These are phyloP conservation scores for Crithidia sp. DNA, from an alignment of 208 protist species.

Conservation along the genomic window DNA sequence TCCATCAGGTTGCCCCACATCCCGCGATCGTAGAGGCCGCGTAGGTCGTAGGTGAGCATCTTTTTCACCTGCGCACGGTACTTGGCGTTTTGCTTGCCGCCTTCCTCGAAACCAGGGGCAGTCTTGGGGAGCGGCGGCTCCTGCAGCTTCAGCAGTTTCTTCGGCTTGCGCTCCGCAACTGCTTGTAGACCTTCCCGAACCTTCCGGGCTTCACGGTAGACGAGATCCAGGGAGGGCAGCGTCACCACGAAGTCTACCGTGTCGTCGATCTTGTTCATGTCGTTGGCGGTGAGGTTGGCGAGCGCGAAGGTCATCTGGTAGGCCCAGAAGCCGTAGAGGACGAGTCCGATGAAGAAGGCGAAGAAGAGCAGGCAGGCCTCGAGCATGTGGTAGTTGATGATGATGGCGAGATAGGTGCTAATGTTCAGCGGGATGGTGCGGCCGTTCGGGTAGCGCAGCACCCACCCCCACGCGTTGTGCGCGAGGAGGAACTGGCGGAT, in stretches of 20 bases:
- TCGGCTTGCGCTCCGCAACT: slow-evolving; percentile 61
- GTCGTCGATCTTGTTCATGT: slow-evolving; percentile 90
- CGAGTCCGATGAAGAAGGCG: slow-evolving; percentile 63
- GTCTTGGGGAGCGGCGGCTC: slow-evolving; percentile 51
- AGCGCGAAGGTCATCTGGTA: slow-evolving; percentile 86
- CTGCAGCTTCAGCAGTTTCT: slow-evolving; percentile 41
- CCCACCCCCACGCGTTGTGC: slow-evolving; percentile 70
- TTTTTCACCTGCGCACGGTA: slow-evolving; percentile 72
- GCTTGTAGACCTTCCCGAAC: slow-evolving; percentile 54
- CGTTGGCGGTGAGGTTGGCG: slow-evolving; percentile 86
- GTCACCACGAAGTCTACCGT: slow-evolving; percentile 57
- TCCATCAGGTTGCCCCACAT: slow-evolving; percentile 75
- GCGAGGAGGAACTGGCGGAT: slow-evolving; percentile 66
- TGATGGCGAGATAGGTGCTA: slow-evolving; percentile 67
- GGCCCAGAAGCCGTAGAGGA: slow-evolving; percentile 81
- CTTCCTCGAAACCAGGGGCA: slow-evolving; percentile 47
- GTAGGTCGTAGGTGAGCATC: slow-evolving; percentile 57
- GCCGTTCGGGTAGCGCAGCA: slow-evolving; percentile 35
- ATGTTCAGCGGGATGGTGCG: slow-evolving; percentile 37
- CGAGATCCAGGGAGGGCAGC: slow-evolving; percentile 54
- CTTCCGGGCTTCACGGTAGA: slow-evolving; percentile 70
- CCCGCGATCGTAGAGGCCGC: slow-evolving; percentile 79
- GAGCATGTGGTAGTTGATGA: slow-evolving; percentile 68
- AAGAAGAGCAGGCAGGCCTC: slow-evolving; percentile 78
- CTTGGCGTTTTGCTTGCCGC: slow-evolving; percentile 48